A percentile compares a stretch with the other conserved stretches of the same genome.
Conservation (phyloP, 2,329 filamentous ascomycete genomes). For the Scedosporium boydii region DNA sequence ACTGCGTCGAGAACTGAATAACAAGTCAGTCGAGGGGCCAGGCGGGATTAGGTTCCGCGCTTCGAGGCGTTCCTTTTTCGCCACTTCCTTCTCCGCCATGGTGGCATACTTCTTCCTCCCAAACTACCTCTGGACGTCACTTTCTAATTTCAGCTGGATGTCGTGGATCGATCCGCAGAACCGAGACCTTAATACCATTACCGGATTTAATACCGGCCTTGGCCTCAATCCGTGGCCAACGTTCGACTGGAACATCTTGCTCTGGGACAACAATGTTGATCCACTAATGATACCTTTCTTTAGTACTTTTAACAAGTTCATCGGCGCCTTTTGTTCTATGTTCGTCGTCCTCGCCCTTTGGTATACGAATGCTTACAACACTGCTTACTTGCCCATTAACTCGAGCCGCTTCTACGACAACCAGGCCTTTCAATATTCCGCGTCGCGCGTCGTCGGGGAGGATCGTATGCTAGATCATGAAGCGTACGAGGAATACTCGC, state of each 20-base stretch:
- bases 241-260: constrained; percentile 34
- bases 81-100: constrained; percentile 31
- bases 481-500: constrained; percentile 40
- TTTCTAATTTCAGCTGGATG: constrained; percentile 42
- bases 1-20: constrained; percentile 32
- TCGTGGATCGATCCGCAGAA: constrained; percentile 41
- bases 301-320: constrained; percentile 52
- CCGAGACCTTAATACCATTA: constrained; percentile 23
- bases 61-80: constrained; percentile 38
- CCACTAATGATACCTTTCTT: constrained; percentile 43
- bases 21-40: constrained; percentile 18
- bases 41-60: constrained; percentile 27
- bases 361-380: constrained; percentile 49
- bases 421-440: constrained; percentile 36
- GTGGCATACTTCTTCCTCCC: constrained; percentile 47
- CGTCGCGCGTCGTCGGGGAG: constrained; percentile 29
- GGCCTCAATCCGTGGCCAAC: constrained; percentile 31
- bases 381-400: constrained; percentile 43
- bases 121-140: constrained; percentile 36
- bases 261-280: constrained; percentile 18
- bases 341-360: constrained; percentile 48
- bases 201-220: constrained; percentile 26
- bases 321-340: constrained; percentile 45
- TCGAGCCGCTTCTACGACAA: constrained; percentile 42
- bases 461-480: constrained; percentile 32